A percentile compares a stretch with the other conserved stretches of the same genome.
These are phyloP conservation scores for Hirschioporus abietinus DNA, from an alignment of 768 basidiomycete genomes.

Conservation along the genomic window DNA sequence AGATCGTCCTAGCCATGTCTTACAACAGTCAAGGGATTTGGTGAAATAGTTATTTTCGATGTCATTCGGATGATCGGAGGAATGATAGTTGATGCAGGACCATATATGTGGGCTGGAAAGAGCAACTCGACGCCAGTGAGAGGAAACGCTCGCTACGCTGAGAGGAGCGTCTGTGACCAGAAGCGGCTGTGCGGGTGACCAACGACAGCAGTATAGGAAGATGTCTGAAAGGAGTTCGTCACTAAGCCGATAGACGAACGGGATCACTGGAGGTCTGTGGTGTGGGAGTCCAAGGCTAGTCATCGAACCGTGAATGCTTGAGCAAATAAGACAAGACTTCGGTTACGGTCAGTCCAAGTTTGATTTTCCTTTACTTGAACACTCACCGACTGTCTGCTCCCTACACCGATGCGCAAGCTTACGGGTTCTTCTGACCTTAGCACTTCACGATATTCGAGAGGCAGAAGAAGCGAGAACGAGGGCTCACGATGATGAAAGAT, in stretches of 20 bases:
- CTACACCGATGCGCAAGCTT: too few relatives aligned
- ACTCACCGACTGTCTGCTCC: too few relatives aligned
- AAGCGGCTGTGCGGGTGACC: neutral
- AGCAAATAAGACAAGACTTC: too few relatives aligned
- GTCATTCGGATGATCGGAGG: neutral
- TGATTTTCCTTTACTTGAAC: too few relatives aligned
- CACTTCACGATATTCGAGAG: too few relatives aligned
- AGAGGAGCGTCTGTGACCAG: neutral
- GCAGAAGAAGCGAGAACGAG: neutral
- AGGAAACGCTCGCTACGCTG: neutral
- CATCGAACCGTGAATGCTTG: neutral
- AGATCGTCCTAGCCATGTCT: neutral
- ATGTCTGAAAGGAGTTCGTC: neutral
- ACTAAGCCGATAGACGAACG: neutral
- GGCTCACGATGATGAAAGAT: neutral
- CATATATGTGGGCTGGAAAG: neutral
- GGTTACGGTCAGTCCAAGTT: too few relatives aligned
- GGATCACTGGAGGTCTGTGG: neutral
- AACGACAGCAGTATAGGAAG: neutral
- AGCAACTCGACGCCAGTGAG: neutral
- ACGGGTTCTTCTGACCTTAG: too few relatives aligned
- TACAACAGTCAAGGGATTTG: neutral
- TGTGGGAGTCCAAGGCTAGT: neutral
- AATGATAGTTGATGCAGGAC: neutral
- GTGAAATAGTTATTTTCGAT: neutral